Conservation (phyloP, 2,329 filamentous ascomycete genomes). For the Phoma sp. region DNA sequence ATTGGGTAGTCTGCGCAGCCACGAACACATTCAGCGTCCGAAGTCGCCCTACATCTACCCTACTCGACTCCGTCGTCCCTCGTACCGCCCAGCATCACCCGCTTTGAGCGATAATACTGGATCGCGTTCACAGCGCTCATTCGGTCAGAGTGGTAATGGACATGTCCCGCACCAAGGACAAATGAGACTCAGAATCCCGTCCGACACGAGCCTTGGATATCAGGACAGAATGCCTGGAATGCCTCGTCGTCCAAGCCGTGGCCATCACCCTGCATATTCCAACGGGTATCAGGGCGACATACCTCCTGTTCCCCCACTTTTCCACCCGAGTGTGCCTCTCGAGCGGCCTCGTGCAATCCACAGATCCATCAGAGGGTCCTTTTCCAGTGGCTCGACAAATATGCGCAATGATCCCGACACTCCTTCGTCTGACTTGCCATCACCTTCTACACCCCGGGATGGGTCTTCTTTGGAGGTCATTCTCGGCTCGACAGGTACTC, state of each 20-base stretch:
- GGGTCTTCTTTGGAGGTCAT: slow-evolving; percentile 44
- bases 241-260: slow-evolving; percentile 22
- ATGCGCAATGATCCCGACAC: slow-evolving; percentile 48
- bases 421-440: slow-evolving; percentile 53
- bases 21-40: slow-evolving; percentile 45
- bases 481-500: slow-evolving; percentile 23
- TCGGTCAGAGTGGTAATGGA: slow-evolving; percentile 21
- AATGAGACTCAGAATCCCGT: slow-evolving; percentile 34
- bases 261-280: slow-evolving; percentile 18
- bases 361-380: slow-evolving; percentile 31
- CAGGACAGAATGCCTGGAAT: slow-evolving; percentile 23
- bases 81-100: slow-evolving; percentile 53
- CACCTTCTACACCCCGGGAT: slow-evolving; percentile 53
- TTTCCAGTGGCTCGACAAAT: slow-evolving; percentile 41
- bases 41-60: slow-evolving; percentile 53
- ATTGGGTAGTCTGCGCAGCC: slow-evolving; percentile 53
- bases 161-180: slow-evolving; percentile 9
- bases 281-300: slow-evolving; percentile 21
- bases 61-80: slow-evolving; percentile 50
- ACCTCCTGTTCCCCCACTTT: slow-evolving; percentile 33
- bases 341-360: slow-evolving; percentile 29
- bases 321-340: slow-evolving; percentile 27
- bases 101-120: slow-evolving; percentile 51
- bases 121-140: slow-evolving; percentile 23
- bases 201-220: slow-evolving; percentile 33